These are phyloP conservation scores for Suillus spraguei DNA, from an alignment of 768 basidiomycete genomes.

Conservation along the genomic window DNA sequence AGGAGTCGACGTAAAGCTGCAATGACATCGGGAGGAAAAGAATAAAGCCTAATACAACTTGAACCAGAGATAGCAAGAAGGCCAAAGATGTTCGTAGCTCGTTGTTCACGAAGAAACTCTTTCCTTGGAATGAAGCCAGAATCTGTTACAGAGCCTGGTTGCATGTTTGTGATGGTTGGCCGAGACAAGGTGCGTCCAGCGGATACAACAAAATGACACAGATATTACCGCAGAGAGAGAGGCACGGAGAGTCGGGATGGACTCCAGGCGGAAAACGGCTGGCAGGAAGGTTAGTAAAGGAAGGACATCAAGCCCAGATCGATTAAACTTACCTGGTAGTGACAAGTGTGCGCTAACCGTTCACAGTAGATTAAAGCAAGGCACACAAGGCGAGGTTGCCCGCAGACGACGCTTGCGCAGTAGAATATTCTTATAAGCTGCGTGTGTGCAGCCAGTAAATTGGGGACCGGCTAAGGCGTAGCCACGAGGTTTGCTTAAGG, in stretches of 20 bases:
- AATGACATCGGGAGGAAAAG: constrained; percentile 59
- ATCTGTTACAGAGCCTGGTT: constrained; percentile 39
- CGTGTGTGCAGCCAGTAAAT: constrained; percentile 10
- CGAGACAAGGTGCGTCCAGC: constrained; percentile 25
- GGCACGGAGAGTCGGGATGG: constrained; percentile 28
- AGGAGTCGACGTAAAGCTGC: constrained; percentile 57
- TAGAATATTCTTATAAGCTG: constrained; percentile 1
- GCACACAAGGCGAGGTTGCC: constrained; percentile 10
- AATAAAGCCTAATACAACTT: constrained; percentile 68
- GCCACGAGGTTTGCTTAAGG: constrained; percentile 8
- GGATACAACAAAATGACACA: constrained; percentile 25
- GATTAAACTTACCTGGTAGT: constrained; percentile 5
- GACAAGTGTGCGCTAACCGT: constrained; percentile 4
- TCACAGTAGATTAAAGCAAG: constrained; percentile 8
- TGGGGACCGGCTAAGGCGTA: constrained; percentile 3
- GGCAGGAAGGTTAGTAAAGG: constrained; percentile 22
- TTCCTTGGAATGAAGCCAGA: constrained; percentile 65
- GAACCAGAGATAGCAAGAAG: constrained; percentile 70
- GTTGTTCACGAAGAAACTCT: constrained; percentile 69
- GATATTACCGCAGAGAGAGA: constrained; percentile 26
- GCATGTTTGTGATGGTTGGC: constrained; percentile 32
- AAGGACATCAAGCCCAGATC: constrained; percentile 8
- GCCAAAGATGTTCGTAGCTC: constrained; percentile 59
- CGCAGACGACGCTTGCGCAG: constrained; percentile 8
- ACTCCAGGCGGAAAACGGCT: constrained; percentile 42